phyloP scores from a whole-genome alignment of 2,329 filamentous ascomycete genomes.

The Zymoseptoria brevis region DNA sequence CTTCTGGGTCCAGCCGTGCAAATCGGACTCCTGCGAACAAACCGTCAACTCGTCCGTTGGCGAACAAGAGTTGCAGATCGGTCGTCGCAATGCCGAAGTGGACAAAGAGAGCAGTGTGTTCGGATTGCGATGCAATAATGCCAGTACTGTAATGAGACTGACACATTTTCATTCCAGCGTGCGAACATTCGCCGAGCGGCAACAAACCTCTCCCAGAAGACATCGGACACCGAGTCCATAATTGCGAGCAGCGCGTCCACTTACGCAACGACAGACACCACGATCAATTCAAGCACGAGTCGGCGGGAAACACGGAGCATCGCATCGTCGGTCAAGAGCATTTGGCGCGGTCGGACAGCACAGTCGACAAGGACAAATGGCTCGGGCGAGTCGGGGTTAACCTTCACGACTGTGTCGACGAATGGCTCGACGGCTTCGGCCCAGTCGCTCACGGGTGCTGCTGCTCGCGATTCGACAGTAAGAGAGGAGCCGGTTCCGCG shows the following conservation, averaged over 20 bases:
- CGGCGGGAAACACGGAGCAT: not conserved
- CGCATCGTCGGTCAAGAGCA: not conserved
- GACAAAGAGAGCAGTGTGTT: conserved; percentile 1
- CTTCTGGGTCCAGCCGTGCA: not conserved
- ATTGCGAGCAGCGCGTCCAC: not conserved
- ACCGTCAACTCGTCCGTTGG: not conserved
- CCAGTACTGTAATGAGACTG: not conserved
- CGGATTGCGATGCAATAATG: not conserved
- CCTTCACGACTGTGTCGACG: not conserved
- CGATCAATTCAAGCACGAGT: not conserved
- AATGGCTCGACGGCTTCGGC: not conserved
- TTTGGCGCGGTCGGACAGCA: not conserved
- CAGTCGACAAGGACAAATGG: not conserved
- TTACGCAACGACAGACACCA: not conserved
- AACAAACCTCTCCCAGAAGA: not conserved
- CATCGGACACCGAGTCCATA: not conserved
- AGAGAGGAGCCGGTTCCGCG: not conserved
- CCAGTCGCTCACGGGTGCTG: not conserved
- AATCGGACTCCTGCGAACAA: not conserved
- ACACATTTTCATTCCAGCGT: not conserved
- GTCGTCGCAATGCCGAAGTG: not conserved
- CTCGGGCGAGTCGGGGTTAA: not conserved
- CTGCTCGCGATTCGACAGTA: not conserved
- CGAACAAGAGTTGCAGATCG: not conserved
- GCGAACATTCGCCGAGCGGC: not conserved